phyloP scores from a whole-genome alignment of 345 rosid genomes.

The Excoecaria cochinchinensis region DNA sequence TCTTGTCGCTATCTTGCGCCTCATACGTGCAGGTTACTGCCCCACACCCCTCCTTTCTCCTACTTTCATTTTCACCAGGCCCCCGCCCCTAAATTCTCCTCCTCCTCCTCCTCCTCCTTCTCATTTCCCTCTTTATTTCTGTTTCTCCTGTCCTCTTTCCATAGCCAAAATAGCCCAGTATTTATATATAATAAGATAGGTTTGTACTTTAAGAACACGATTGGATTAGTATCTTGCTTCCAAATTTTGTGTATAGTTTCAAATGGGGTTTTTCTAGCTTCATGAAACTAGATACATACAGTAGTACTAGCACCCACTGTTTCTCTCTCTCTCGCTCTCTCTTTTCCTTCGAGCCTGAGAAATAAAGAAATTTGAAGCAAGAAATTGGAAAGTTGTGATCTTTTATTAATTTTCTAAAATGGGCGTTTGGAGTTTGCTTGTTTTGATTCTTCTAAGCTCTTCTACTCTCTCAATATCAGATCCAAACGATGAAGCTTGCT shows the following conservation, averaged over 20 bases:
- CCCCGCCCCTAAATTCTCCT: too few relatives aligned
- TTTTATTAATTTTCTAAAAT: not conserved
- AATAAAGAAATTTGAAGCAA: not conserved
- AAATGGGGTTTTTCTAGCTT: not conserved
- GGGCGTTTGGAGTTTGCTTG: constrained; percentile 32
- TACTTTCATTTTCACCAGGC: constrained; percentile 27
- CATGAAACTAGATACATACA: constrained; percentile 12
- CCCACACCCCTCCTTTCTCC: constrained; percentile 9
- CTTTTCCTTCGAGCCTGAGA: too few relatives aligned
- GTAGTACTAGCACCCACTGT: constrained; percentile 18
- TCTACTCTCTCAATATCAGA: constrained; percentile 45
- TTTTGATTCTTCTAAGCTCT: constrained; percentile 34
- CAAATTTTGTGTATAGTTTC: not conserved
- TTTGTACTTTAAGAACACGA: not conserved
- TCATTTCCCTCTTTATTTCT: not conserved
- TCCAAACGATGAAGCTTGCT: constrained; percentile 69
- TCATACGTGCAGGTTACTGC: constrained; percentile 22
- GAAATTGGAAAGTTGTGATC: not conserved
- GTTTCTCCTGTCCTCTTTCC: not conserved
- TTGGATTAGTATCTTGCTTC: not conserved
- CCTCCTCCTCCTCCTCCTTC: not conserved
- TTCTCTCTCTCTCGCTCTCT: not conserved
- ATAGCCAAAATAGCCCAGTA: not conserved
- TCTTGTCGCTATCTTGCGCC: constrained; percentile 32
- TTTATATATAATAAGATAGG: not conserved